phyloP scores from a whole-genome alignment of 257 asterid genomes.

The Misopates orontium region DNA sequence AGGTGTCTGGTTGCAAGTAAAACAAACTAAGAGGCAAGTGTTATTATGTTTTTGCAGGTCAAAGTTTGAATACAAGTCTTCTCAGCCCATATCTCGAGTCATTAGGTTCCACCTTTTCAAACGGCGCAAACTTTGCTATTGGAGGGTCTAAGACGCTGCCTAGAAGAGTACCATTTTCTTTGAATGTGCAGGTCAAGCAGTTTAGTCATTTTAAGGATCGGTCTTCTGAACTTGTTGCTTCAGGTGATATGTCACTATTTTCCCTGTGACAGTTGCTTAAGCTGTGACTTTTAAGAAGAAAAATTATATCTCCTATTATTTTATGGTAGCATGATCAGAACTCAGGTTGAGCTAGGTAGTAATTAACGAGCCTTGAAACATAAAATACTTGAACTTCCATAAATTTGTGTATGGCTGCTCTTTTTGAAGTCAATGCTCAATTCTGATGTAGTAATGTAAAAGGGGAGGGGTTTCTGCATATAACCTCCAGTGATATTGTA shows the following conservation, averaged over 20 bases:
- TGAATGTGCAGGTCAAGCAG: constrained; percentile 77
- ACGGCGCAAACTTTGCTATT: constrained; percentile 87
- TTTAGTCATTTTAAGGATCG: constrained; percentile 71
- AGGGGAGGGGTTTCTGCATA: no score
- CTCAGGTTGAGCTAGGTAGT: not conserved
- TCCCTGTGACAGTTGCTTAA: not conserved
- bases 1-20: not conserved
- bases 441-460: no score
- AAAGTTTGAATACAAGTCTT: constrained; percentile 61
- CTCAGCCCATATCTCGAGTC: constrained; percentile 78
- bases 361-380: not conserved
- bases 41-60: constrained; percentile 51
- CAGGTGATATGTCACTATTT: constrained; percentile 44
- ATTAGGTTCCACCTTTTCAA: constrained; percentile 55
- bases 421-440: not conserved
- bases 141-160: constrained; percentile 78
- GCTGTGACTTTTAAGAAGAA: not conserved
- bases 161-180: constrained; percentile 56
- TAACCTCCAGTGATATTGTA: no score
- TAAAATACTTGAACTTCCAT: no score
- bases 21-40: not conserved
- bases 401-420: not conserved
- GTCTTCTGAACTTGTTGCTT: constrained; percentile 52
- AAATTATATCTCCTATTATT: not conserved
- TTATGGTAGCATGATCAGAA: constrained; percentile 8